phyloP scores from a whole-genome alignment of 139 green algal genomes.

The Closterium sp. region DNA sequence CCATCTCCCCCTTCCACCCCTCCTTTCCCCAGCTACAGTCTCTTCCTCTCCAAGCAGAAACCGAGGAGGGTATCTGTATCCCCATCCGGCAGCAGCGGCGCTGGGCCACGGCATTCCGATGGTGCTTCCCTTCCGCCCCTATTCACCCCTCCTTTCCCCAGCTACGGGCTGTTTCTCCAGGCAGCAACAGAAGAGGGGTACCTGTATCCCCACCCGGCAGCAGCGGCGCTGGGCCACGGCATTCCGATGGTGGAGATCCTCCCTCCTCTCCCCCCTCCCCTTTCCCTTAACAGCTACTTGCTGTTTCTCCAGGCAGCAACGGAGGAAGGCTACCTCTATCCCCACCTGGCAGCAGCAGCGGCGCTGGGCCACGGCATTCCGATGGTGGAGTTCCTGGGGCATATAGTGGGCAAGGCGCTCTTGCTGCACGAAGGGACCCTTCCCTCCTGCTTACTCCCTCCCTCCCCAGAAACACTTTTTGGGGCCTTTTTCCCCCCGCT shows the following conservation, averaged over 20 bases:
- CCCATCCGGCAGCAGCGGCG: too few species aligned
- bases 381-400: constrained; percentile 75
- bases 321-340: not conserved
- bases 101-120: not conserved
- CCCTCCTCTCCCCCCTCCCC: not conserved
- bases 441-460: constrained; percentile 41
- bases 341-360: constrained; percentile 42
- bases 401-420: constrained; percentile 52
- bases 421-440: constrained; percentile 82
- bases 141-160: not conserved
- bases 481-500: not conserved
- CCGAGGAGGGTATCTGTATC: not conserved
- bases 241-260: constrained; percentile 72
- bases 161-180: not conserved
- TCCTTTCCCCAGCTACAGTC: not conserved
- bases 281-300: not conserved
- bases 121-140: not conserved
- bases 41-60: not conserved
- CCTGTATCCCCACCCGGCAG: constrained; percentile 22
- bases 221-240: constrained; percentile 48
- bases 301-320: not conserved
- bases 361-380: constrained; percentile 53
- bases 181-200: not conserved
- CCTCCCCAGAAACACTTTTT: not conserved
- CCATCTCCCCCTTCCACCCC: not conserved